Evolutionary conservation across 2,329 filamentous ascomycete species (phyloP).

Genomic region (Sporothrix phasma): DNA sequence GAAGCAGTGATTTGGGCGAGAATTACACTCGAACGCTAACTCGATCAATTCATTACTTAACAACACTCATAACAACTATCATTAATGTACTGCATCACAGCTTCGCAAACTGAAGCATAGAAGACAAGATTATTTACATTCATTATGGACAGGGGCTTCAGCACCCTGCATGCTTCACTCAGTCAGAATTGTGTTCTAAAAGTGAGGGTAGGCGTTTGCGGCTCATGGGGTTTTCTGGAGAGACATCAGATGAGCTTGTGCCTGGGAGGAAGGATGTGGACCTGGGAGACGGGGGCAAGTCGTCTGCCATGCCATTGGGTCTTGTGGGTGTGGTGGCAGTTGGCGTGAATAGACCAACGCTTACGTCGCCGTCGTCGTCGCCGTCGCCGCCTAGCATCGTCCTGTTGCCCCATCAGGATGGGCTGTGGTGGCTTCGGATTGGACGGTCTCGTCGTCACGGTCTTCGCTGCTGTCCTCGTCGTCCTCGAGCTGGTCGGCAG

Average conservation of each 20-base stretch:
- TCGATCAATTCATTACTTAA: not conserved
- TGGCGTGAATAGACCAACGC: not conserved
- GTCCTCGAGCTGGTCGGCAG: not conserved
- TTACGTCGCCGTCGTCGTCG: no score
- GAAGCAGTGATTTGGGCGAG: not conserved
- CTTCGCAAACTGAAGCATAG: not conserved
- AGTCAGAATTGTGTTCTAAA: not conserved
- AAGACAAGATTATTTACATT: slow-evolving; percentile 2
- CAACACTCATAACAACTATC: not conserved
- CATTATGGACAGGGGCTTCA: not conserved
- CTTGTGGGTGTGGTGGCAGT: not conserved
- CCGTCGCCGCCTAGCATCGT: not conserved
- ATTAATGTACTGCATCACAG: not conserved
- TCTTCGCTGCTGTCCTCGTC: not conserved
- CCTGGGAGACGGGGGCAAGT: not conserved
- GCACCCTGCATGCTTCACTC: not conserved
- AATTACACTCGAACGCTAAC: not conserved
- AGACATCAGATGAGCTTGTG: not conserved
- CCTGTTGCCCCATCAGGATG: not conserved
- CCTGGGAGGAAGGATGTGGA: not conserved
- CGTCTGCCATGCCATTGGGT: not conserved
- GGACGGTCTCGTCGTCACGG: not conserved
- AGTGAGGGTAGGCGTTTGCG: not conserved
- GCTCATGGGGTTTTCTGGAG: not conserved
- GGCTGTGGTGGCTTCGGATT: not conserved